Evolutionary conservation across 495 filamentous ascomycete species (phyloP), one percentile per base, ranked within the genome.

Genomic region (Annulohypoxylon maeteangense): DNA sequence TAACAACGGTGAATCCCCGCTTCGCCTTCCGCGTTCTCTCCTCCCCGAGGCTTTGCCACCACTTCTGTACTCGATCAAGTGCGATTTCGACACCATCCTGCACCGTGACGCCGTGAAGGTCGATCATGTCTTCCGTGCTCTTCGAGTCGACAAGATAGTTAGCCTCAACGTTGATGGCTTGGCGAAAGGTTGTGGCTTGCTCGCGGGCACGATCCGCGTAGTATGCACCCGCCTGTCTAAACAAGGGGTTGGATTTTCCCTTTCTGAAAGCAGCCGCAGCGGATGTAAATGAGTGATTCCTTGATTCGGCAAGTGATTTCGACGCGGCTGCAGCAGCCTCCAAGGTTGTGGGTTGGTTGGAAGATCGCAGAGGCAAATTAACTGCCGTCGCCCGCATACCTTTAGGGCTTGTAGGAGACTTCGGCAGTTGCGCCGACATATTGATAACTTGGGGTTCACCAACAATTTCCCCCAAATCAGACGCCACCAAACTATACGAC

Each of bases 101-200:
- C 1, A 98, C 94, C 22, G 84, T 89, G 12, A 96, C 87, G 10
- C 93, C 93, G 75, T 99, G 95, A 23, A 99, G 82, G 80, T 99
- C 94, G 8, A 97, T 79, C 69, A 76, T 79, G 65, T 78, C 80
- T 2, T 74, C 56, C 1, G 81, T 85, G 47, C 88, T 92, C 65
- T 92, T 88, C 1, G 74, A 68, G 4, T 86, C 80, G 1, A 93
- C 93, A 14, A 88, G 81, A 4, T 79, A 78, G 70, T 93, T 88
- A 0, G 92, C 90, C 5, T 75, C 72, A 6, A 56, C 56, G 22
- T 69, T 78, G 31, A 65, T 61, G 0, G 67, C 75, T 27, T 77
- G 63, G 0, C 73, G 70, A 23, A 66, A 44, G 18, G 61, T 68
- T 11, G 22, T 70, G 23, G 71, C 50, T 20, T 78, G 74, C 25